Conservation (phyloP, 2,329 filamentous ascomycete genomes). For the Diplodia corticola region DNA sequence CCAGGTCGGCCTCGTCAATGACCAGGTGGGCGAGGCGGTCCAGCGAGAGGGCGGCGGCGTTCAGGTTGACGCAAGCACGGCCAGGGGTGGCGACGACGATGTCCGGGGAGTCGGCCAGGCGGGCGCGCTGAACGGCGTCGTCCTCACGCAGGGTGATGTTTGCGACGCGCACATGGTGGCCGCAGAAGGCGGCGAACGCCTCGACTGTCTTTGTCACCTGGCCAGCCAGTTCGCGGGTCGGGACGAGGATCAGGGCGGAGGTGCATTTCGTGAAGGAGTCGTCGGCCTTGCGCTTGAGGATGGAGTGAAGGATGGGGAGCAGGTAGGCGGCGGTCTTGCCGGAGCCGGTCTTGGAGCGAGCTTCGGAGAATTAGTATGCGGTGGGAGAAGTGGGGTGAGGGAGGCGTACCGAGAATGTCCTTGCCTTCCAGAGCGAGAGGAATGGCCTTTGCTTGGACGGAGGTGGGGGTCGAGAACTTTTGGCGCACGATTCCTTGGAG, state of each 20-base stretch:
- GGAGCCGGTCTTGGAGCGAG: conserved; percentile 90
- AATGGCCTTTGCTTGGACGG: conserved; percentile 83
- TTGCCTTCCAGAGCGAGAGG: conserved; percentile 83
- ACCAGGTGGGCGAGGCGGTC: conserved; percentile 74
- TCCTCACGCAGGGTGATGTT: conserved; percentile 91
- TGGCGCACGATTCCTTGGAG: conserved; percentile 83
- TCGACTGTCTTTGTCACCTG: conserved; percentile 82
- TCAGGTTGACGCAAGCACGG: conserved; percentile 76
- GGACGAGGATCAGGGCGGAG: conserved; percentile 84
- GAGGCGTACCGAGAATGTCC: conserved; percentile 67
- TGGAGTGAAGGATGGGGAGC: conserved; percentile 80
- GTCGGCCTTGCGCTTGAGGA: conserved; percentile 76
- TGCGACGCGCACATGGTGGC: conserved; percentile 76
- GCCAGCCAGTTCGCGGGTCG: conserved; percentile 89
- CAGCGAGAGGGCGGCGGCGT: conserved; percentile 68
- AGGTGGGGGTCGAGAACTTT: conserved; percentile 82
- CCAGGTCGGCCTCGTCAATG: conserved; percentile 90
- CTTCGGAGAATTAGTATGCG: conserved; percentile 45
- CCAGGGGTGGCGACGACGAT: conserved; percentile 89
- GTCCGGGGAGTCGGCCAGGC: conserved; percentile 83
- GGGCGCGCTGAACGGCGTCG: conserved; percentile 81
- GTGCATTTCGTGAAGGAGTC: conserved; percentile 57
- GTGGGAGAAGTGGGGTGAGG: too few species aligned
- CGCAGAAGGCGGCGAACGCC: conserved; percentile 77
- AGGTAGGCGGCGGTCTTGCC: conserved; percentile 98